Base-by-base conservation (phyloP, 148 eudicot species). In the Silene latifolia region DNA sequence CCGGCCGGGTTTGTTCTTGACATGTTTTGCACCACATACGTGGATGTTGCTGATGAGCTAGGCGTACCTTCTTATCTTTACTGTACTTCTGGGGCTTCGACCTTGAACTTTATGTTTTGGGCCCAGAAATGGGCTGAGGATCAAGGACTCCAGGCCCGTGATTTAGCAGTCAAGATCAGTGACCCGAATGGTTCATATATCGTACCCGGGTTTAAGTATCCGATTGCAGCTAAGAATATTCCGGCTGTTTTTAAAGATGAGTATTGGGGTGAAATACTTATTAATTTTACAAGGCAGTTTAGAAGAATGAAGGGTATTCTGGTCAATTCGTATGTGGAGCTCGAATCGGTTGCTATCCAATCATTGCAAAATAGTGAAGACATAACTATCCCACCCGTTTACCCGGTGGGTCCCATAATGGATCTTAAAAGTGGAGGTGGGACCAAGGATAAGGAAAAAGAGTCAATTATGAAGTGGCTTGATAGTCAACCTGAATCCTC, bases 341-440 rank as follows among this genome's bases (percentile, higher is more conserved):
- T 87, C 0, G 88, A 89, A 44, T 11, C 78, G 0, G 25, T 39
- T 19, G 72, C 72, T 19, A 58, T 87, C 6, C 63, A 79, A 27
- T 19, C 84, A 10, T 60, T 84, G 58, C 25, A 51, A 0, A 67
- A 77, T 2, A 65, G 67, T 14, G 42, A 9, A 0, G 56, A 53
- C 11, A 25, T 9, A 4, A 29, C 13, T 0, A 61, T 80, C 8
- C 88, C 88, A 20, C 77, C 81, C 0, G 63, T 89, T 44, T 83
- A 82, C 44, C 76, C 93, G 1, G 83, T 87, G 19, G 93, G 93
- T 20, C 90, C 90, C 14, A 56, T 89, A 3, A 27, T 89, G n/a
- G 83, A 80, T n/a, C 79, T 75, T 14, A 62, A 25, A 47, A 73
- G 27, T 29, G 72, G 72, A 23, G 25, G 68, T 65, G 68, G 67